Evolutionary conservation across 352 stramenopile species (phyloP).

Genomic region (Phytophthora citrophthora): DNA sequence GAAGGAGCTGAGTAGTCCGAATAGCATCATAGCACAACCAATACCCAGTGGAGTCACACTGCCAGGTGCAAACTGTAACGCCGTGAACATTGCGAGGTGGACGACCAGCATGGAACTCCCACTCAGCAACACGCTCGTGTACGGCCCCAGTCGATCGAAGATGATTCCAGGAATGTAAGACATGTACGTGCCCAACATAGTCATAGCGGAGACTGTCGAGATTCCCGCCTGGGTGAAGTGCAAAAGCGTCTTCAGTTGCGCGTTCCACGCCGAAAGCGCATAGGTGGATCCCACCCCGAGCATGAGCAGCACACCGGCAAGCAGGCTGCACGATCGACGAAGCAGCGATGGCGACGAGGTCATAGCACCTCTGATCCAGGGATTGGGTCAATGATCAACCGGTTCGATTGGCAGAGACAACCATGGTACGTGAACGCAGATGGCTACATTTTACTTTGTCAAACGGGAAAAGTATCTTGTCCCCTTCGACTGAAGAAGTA

Average conservation of each 20-base stretch:
- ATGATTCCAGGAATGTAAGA: conserved; percentile 74
- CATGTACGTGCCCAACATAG: conserved; percentile 79
- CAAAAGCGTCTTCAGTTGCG: conserved; percentile 78
- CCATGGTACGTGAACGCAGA: neutral
- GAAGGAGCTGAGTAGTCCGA: conserved; percentile 77
- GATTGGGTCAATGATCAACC: conserved; percentile 4
- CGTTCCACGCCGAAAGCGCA: conserved; percentile 85
- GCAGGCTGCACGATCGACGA: conserved; percentile 50
- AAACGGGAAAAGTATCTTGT: conserved; percentile 14
- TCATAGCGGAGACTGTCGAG: conserved; percentile 75
- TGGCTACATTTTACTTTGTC: conserved; percentile 20
- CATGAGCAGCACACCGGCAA: conserved; percentile 71
- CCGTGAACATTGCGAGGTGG: conserved; percentile 50
- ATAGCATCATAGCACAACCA: conserved; percentile 56
- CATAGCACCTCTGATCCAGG: conserved; percentile 1
- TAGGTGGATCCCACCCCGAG: conserved; percentile 80
- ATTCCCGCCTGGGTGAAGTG: conserved; percentile 80
- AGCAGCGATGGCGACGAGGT: conserved; percentile 19
- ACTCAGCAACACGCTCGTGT: conserved; percentile 61
- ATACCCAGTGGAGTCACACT: conserved; percentile 57
- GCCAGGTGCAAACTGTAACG: conserved; percentile 48
- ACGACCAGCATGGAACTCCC: conserved; percentile 46
- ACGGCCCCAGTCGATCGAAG: conserved; percentile 73
- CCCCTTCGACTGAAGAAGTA: no score
- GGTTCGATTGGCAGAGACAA: conserved; percentile 1